A percentile compares a stretch with the other conserved stretches of the same genome.
These are phyloP conservation scores for Pythium brassicae DNA, from an alignment of 352 stramenopile genomes.

Conservation along the genomic window DNA sequence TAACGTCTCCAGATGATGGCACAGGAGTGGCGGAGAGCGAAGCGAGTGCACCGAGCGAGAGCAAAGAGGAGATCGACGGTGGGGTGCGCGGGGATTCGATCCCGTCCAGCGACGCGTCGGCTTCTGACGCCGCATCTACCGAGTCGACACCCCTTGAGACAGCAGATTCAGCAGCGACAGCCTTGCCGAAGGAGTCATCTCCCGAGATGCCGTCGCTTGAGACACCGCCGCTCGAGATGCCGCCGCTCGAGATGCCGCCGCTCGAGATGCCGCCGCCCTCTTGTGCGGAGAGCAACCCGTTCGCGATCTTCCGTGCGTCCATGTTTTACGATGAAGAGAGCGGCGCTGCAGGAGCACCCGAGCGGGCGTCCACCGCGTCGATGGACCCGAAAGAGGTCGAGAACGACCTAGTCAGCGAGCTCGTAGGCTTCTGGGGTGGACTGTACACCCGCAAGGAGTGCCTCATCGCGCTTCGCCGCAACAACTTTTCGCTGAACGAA, in stretches of 20 bases:
- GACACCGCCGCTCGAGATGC: background rate
- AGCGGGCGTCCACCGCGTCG: background rate
- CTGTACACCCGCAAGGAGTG: constrained; percentile 59
- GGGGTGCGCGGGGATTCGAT: too few relatives aligned
- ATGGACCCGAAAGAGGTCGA: constrained; percentile 12
- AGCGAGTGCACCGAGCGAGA: background rate
- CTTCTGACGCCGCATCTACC: background rate
- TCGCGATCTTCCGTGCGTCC: constrained; percentile 28
- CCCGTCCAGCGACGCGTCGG: background rate
- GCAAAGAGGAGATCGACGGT: background rate
- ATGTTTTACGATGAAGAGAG: constrained; percentile 24
- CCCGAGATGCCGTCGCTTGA: background rate
- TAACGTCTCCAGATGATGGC: background rate
- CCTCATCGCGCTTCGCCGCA: constrained; percentile 46
- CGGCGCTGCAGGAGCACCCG: background rate
- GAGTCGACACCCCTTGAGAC: background rate
- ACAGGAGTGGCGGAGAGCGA: background rate
- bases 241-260: too few relatives aligned
- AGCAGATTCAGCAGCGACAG: too few relatives aligned
- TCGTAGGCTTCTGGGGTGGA: constrained; percentile 55
- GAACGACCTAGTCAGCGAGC: constrained; percentile 30
- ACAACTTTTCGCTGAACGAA: constrained; percentile 31
- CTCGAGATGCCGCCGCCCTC: background rate
- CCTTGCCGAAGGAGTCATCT: too few relatives aligned
- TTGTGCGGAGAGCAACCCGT: constrained; percentile 22